A percentile compares a stretch with the other conserved stretches of the same genome.
Evolutionary conservation across 2,329 filamentous ascomycete species (phyloP).

Genomic region (Cytospora chrysosperma): DNA sequence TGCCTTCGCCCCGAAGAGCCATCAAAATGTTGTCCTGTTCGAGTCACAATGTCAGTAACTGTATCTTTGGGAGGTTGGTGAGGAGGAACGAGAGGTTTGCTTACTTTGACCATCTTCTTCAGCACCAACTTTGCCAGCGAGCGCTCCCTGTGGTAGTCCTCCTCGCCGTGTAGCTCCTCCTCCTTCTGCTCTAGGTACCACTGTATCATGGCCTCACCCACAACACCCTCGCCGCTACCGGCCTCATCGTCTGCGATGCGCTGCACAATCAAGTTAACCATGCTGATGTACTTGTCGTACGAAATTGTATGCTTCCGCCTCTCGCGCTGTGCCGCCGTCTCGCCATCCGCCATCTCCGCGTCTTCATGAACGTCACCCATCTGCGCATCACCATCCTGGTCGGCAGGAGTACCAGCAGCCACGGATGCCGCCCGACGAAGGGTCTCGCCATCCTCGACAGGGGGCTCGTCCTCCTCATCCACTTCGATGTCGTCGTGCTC

Average conservation of each 20-base stretch:
- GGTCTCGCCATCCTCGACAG: slow-evolving; percentile 45
- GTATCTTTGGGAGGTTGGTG: not conserved
- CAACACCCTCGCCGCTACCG: slow-evolving; percentile 74
- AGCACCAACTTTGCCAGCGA: slow-evolving; percentile 78
- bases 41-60: slow-evolving; percentile 30
- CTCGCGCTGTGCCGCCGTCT: slow-evolving; percentile 20
- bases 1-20: slow-evolving; percentile 66
- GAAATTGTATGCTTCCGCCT: slow-evolving; percentile 80
- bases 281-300: slow-evolving; percentile 90
- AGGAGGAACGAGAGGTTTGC: slow-evolving; percentile 31
- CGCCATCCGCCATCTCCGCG: slow-evolving; percentile 29
- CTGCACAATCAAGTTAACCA: slow-evolving; percentile 81
- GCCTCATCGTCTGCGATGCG: slow-evolving; percentile 81
- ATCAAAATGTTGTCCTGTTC: slow-evolving; percentile 84
- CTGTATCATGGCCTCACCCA: slow-evolving; percentile 74
- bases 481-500: slow-evolving; percentile 98
- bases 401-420: slow-evolving; percentile 48
- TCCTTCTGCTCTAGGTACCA: slow-evolving; percentile 96
- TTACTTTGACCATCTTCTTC: slow-evolving; percentile 93
- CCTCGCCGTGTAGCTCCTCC: slow-evolving; percentile 74
- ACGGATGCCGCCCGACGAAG: slow-evolving; percentile 49
- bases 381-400: slow-evolving; percentile 47
- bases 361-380: slow-evolving; percentile 42
- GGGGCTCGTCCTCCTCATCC: slow-evolving; percentile 55
- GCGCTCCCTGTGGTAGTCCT: slow-evolving; percentile 76